phyloP scores from a whole-genome alignment of 371 early-diverging fungal species.

The Choanephora cucurbitarum region DNA sequence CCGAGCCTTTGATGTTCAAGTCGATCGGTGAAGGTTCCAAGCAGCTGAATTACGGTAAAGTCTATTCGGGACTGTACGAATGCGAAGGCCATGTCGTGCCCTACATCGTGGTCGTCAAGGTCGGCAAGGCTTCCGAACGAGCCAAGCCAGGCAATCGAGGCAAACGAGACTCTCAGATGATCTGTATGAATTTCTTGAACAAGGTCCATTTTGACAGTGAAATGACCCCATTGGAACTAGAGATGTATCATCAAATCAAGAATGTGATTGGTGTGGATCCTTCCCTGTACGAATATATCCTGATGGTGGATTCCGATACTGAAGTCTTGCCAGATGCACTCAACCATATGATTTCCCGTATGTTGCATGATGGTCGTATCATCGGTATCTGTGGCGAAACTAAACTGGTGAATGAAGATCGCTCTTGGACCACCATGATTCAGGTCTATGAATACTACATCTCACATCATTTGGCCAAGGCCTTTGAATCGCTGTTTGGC shows the following conservation, averaged over 20 bases:
- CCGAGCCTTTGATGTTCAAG: constrained; percentile 91
- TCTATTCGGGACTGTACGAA: constrained; percentile 97
- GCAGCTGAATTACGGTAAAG: constrained; percentile 95
- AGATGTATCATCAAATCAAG: constrained; percentile 92
- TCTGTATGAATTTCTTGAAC: constrained; percentile 98
- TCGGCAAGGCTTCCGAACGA: constrained; percentile 81
- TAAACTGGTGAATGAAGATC: constrained; percentile 83
- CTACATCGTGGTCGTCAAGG: constrained; percentile 94
- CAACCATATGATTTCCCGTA: constrained; percentile 82
- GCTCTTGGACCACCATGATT: constrained; percentile 95
- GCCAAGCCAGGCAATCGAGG: constrained; percentile 97
- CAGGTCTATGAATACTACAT: constrained; percentile 99
- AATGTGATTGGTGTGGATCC: constrained; percentile 90
- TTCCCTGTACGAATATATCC: constrained; percentile 86
- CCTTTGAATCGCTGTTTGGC: constrained; percentile 99
- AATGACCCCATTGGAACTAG: constrained; percentile 92
- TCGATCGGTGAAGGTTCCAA: constrained; percentile 90
- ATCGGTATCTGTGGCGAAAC: constrained; percentile 96
- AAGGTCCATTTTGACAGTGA: constrained; percentile 93
- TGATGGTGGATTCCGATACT: constrained; percentile 98
- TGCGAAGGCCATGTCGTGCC: constrained; percentile 89
- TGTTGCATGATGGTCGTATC: constrained; percentile 88
- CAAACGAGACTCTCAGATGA: constrained; percentile 99
- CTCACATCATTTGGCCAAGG: constrained; percentile 96
- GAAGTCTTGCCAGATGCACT: constrained; percentile 84